Base-by-base conservation (phyloP, 2,329 filamentous ascomycete genomes). In the Periconia macrospinosa region DNA sequence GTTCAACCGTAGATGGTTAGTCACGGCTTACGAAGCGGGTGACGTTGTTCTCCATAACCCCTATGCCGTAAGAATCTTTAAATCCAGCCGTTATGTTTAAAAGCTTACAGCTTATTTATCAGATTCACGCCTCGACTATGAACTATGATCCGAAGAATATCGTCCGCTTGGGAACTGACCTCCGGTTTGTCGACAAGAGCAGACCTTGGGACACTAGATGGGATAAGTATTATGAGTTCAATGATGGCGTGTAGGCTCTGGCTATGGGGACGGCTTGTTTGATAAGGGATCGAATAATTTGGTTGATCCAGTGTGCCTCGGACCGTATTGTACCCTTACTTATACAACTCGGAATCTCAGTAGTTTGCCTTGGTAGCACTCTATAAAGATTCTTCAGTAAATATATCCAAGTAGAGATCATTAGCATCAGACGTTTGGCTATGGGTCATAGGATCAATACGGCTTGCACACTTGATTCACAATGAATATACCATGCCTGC, bases 61-160 rank as follows among this genome's bases (percentile, higher is more conserved):
- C 2, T 71, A 58, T 30, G 59, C 67, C 18, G 67, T 69, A 48
- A 35, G 63, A 51, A n/a, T 17, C 14, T 3, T 30, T 5, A 11
- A 7, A 27, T 8, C 3, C 9, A 14, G 1, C 14, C 7, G 8
- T 37, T 17, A 20, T 23, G 11, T 9, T n/a, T 18, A 19, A 6
- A 47, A 8, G 17, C 58, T 69, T 35, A 67, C 30, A 30, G 14
- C 23, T 2, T 33, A 11, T 1, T 50, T 33, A 11, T 1, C 50
- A 83, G 81, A 84, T 85, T 17, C 83, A 85, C 62, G 81, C 83
- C 0, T 84, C 81, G 1, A 83, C 80, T 0, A 73, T 83, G 52
- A 85, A 85, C 48, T 73, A 80, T 45, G 81, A 84, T 42, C 75
- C 76, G 0, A 70, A 79, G 6, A 79, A 80, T 50, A 66, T 79